Evolutionary conservation across 345 rosid genomes (phyloP).

Genomic region (Salix purpurea): DNA sequence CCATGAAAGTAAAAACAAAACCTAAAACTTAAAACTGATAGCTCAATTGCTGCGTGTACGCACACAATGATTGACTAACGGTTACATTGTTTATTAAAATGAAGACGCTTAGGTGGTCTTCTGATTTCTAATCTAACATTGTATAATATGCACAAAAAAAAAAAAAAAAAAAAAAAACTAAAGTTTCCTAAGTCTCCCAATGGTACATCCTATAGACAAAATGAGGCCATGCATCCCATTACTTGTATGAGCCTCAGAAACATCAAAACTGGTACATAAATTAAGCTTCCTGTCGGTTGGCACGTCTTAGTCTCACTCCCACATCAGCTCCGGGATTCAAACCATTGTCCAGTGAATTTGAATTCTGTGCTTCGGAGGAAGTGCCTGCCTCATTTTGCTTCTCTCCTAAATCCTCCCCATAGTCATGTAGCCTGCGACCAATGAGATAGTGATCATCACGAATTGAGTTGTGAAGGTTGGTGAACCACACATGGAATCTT

Average conservation of each 20-base stretch:
- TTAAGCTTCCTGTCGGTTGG: conserved; percentile 34
- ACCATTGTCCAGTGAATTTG: conserved; percentile 20
- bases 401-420: conserved; percentile 46
- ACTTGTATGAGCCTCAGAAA: not conserved
- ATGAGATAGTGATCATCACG: conserved; percentile 92
- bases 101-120: not conserved
- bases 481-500: conserved; percentile 89
- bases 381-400: conserved; percentile 26
- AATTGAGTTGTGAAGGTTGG: conserved; percentile 97
- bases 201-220: conserved; percentile 6
- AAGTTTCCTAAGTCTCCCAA: not conserved
- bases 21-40: no score
- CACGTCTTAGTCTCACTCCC: conserved; percentile 61
- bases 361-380: conserved; percentile 21
- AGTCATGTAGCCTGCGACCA: conserved; percentile 94
- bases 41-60: no score
- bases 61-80: no score
- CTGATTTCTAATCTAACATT: not conserved
- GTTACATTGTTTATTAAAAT: not conserved
- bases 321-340: conserved; percentile 48
- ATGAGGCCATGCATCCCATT: not conserved
- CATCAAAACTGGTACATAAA: not conserved
- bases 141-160: conserved; percentile 21
- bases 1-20: no score
- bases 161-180: not conserved